These are phyloP conservation scores for Isoetes taiwanensis DNA, from an alignment of 75 land plant genomes.

Conservation along the genomic window DNA sequence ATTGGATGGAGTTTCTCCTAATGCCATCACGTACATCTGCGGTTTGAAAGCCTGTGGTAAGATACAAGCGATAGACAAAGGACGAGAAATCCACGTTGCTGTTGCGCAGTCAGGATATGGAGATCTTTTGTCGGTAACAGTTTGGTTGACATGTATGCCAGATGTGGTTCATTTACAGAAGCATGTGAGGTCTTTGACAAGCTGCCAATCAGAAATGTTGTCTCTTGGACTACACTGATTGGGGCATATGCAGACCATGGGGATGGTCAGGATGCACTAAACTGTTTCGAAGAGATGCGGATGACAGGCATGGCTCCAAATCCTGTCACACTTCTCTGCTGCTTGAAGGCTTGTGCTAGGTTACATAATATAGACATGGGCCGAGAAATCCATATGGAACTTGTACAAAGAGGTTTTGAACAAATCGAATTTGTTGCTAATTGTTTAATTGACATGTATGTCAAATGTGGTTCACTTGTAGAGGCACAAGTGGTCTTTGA, in stretches of 20 bases:
- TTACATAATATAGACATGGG: not conserved
- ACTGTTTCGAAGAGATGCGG: slow-evolving; percentile 7
- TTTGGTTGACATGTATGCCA: slow-evolving; percentile 5
- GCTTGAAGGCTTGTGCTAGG: slow-evolving; percentile 9
- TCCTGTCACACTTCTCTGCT: slow-evolving; percentile 6
- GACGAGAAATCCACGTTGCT: not conserved
- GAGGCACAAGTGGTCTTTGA: too few relatives aligned
- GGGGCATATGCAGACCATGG: slow-evolving; percentile 14
- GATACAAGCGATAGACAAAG: too few relatives aligned
- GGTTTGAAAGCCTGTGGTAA: too few relatives aligned
- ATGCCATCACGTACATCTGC: too few relatives aligned
- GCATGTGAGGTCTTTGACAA: slow-evolving; percentile 9
- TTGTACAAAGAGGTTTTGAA: slow-evolving; percentile 9
- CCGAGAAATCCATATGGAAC: slow-evolving; percentile 8
- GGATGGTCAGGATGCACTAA: not conserved
- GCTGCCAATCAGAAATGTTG: slow-evolving; percentile 10
- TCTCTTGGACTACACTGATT: slow-evolving; percentile 19
- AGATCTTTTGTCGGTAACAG: not conserved
- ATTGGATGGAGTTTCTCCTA: too few relatives aligned
- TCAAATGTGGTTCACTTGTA: slow-evolving; percentile 13
- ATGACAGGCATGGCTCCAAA: not conserved
- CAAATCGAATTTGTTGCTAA: not conserved
- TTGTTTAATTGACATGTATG: slow-evolving; percentile 10
- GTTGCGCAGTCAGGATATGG: not conserved
- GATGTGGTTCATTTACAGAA: not conserved